Percentiles rank a stretch among this genome's conserved stretches.
phyloP scores from a whole-genome alignment of 768 basidiomycete genomes.

The Heimioporus sp. region DNA sequence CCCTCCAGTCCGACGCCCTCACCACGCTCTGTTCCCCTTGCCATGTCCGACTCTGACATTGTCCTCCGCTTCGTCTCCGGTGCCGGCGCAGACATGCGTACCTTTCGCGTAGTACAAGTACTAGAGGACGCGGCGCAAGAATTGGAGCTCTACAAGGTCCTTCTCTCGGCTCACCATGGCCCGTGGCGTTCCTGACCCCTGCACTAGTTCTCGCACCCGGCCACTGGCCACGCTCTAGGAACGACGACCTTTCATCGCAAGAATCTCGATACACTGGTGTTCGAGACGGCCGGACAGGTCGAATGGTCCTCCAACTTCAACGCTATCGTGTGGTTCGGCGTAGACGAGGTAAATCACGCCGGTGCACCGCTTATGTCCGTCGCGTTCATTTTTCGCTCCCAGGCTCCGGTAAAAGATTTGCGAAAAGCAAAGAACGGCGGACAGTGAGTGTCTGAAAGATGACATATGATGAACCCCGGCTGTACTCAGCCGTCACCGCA shows the following conservation, averaged over 20 bases:
- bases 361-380: neutral
- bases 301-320: constrained; percentile 49
- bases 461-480: no score
- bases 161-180: neutral
- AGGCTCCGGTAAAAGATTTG: constrained; percentile 46
- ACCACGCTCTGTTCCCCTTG: neutral
- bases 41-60: constrained; percentile 35
- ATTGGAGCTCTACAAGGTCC: constrained; percentile 44
- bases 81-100: constrained; percentile 39
- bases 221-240: constrained; percentile 40
- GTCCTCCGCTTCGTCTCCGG: constrained; percentile 39
- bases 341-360: constrained; percentile 37
- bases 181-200: neutral
- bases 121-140: constrained; percentile 25
- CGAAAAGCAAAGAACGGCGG: constrained; percentile 50
- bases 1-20: neutral
- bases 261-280: constrained; percentile 41
- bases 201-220: constrained; percentile 43
- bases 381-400: neutral
- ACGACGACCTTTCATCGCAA: constrained; percentile 49
- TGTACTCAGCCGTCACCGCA: constrained; percentile 18
- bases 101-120: constrained; percentile 40
- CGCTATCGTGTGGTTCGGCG: constrained; percentile 48
- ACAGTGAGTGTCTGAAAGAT: constrained; percentile 36
- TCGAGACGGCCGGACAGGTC: constrained; percentile 53